Evolutionary conservation across 1,284 basidiomycete species (phyloP), one percentile per base, ranked within the genome.

Genomic region (Bjerkandera adusta): DNA sequence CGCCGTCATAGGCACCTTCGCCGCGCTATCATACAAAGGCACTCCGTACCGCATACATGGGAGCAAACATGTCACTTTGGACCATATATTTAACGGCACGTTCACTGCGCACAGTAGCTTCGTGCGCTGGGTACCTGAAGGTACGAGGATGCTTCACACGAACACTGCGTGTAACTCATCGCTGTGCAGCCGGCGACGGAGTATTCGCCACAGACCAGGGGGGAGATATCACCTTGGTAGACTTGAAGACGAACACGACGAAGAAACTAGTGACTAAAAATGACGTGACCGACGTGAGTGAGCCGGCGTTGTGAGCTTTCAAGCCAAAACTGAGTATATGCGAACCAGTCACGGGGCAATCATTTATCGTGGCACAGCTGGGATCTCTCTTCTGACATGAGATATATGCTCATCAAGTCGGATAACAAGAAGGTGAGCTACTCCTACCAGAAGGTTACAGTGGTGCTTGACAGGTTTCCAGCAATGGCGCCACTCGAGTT

Each of bases 401-500:
- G 88, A 60, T 88, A 89, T 64, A 76, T 97, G 49, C 77, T 97
- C 22, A 69, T 97, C 48, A 85, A 89, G 60, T 73, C 89, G 1
- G 73, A 92, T 60, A 68, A 79, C 54, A 64, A 68, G 47, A 93
- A 95, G 74, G 89, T 86, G 48, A 38, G 60, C 32, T 20, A 18
- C n/a, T n/a, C n/a, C n/a, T n/a, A n/a, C n/a, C n/a, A n/a, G n/a
- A n/a, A n/a, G n/a, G n/a, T 39, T 36, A 18, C 20, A 30, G 41
- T 38, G 47, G 43, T 45, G 45, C 37, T 25, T 48, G 24, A 49
- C n/a, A n/a, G n/a, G n/a, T 30, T 44, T 16, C 11, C 53, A 91
- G 82, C 91, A 95, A 83, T 99, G 95, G 93, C 79, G 96, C 29
- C 79, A 89, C 64, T 97, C 93, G 6, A 85, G 81, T 44, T 87